Percentiles rank a stretch among this genome's conserved stretches.
phyloP scores from a whole-genome alignment of 2,329 filamentous ascomycete species.

The Atkinsonella texensis region DNA sequence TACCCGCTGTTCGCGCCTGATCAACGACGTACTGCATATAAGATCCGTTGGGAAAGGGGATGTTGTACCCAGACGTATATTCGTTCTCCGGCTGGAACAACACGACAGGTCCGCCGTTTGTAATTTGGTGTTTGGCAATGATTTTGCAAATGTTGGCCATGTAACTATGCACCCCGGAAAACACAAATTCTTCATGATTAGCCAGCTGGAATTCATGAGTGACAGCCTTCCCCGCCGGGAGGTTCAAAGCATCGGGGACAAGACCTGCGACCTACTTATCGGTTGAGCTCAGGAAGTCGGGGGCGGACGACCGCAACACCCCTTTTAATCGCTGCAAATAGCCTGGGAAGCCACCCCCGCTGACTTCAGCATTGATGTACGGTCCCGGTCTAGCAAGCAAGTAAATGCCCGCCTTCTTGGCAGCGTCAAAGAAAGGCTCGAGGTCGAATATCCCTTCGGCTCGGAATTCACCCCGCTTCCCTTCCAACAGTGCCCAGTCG shows the following conservation, averaged over 20 bases:
- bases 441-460: constrained; percentile 62
- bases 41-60: constrained; percentile 48
- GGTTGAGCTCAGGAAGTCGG: constrained; percentile 53
- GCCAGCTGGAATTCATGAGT: neutral
- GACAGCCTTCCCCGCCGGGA: neutral
- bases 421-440: constrained; percentile 66
- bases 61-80: constrained; percentile 43
- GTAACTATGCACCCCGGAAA: constrained; percentile 31
- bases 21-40: constrained; percentile 64
- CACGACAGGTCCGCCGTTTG: constrained; percentile 70
- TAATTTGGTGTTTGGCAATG: constrained; percentile 68
- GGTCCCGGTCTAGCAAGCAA: constrained; percentile 60
- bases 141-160: constrained; percentile 47
- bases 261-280: constrained; percentile 37
- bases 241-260: neutral
- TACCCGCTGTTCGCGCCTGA: constrained; percentile 53
- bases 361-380: constrained; percentile 69
- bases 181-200: neutral
- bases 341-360: constrained; percentile 68
- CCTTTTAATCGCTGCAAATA: constrained; percentile 63
- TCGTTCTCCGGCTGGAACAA: constrained; percentile 75
- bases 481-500: constrained; percentile 68
- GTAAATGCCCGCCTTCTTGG: constrained; percentile 61
- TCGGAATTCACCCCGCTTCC: constrained; percentile 55
- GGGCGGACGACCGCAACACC: constrained; percentile 48